Conservation (phyloP, 345 rosid species). For the Barbarea vulgaris region DNA sequence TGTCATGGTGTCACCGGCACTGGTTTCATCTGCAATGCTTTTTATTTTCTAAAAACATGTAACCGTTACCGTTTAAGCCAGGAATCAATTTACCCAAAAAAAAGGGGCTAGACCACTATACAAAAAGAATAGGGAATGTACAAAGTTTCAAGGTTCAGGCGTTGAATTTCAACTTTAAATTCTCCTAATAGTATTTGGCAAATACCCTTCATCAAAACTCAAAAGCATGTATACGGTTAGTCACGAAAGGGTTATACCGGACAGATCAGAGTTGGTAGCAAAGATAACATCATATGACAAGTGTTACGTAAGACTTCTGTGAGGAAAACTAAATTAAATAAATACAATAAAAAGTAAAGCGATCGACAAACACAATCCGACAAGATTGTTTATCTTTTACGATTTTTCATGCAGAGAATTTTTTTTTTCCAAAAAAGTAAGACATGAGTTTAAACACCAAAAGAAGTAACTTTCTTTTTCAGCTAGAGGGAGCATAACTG, state of each 20-base stretch:
- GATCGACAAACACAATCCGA: constrained; percentile 50
- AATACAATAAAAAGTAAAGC: background rate
- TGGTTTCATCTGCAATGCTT: background rate
- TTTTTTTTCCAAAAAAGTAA: constrained; percentile 23
- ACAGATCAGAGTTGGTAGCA: constrained; percentile 7
- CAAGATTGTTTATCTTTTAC: constrained; percentile 37
- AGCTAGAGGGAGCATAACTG: constrained; percentile 38
- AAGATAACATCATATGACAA: constrained; percentile 4
- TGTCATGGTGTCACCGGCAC: background rate
- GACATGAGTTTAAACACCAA: constrained; percentile 34
- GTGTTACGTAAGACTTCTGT: constrained; percentile 28
- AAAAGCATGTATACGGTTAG: constrained; percentile 1
- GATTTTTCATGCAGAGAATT: constrained; percentile 36
- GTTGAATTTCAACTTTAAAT: background rate
- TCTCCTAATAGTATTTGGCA: too few relatives aligned
- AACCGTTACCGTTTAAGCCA: background rate
- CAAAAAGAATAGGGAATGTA: background rate
- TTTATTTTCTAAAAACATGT: background rate
- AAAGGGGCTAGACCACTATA: background rate
- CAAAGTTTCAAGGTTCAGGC: too few relatives aligned
- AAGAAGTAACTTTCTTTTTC: constrained; percentile 39
- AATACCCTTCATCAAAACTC: background rate
- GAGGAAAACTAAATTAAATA: background rate
- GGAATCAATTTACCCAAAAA: background rate
- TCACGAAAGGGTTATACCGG: background rate